phyloP scores from a whole-genome alignment of 1,139 yeast genomes.

The Yarrowia galli region DNA sequence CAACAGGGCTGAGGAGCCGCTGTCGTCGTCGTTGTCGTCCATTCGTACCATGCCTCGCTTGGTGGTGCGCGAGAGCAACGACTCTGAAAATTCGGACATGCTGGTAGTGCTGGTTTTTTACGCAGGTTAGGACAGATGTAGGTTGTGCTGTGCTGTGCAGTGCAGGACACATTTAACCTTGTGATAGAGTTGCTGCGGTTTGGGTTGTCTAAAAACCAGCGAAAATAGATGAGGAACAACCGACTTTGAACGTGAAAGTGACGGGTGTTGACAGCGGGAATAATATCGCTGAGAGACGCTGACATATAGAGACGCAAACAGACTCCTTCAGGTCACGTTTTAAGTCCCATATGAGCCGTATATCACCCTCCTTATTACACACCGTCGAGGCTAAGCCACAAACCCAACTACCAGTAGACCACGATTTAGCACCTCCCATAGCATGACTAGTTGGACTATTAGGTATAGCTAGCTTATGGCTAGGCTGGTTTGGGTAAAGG shows the following conservation, averaged over 20 bases:
- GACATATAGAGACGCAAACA: background rate
- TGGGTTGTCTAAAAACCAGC: slow-evolving; percentile 14
- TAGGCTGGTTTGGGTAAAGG: slow-evolving; percentile 9
- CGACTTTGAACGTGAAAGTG: slow-evolving; percentile 2
- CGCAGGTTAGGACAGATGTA: background rate
- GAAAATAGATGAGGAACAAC: background rate
- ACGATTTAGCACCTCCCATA: slow-evolving; percentile 13
- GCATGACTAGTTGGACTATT: slow-evolving; percentile 3
- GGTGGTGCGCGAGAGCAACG: slow-evolving; percentile 35
- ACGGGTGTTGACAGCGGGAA: too few species aligned
- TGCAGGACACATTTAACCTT: slow-evolving; percentile 29
- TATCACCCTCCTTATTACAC: background rate
- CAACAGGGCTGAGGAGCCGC: slow-evolving; percentile 29
- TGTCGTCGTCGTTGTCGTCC: slow-evolving; percentile 38
- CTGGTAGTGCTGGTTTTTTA: slow-evolving; percentile 3
- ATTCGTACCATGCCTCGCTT: slow-evolving; percentile 36
- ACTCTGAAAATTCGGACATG: slow-evolving; percentile 37
- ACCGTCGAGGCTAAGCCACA: slow-evolving; percentile 26
- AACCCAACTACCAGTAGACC: slow-evolving; percentile 14
- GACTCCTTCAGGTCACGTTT: background rate
- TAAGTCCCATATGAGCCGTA: background rate
- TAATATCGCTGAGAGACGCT: background rate
- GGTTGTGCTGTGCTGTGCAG: slow-evolving; percentile 16
- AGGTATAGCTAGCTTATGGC: background rate
- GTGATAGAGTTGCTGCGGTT: slow-evolving; percentile 34